A percentile compares a stretch with the other conserved stretches of the same genome.
Evolutionary conservation across 805 yeast species (phyloP).

Genomic region (Nakazawaea wyomingensis): DNA sequence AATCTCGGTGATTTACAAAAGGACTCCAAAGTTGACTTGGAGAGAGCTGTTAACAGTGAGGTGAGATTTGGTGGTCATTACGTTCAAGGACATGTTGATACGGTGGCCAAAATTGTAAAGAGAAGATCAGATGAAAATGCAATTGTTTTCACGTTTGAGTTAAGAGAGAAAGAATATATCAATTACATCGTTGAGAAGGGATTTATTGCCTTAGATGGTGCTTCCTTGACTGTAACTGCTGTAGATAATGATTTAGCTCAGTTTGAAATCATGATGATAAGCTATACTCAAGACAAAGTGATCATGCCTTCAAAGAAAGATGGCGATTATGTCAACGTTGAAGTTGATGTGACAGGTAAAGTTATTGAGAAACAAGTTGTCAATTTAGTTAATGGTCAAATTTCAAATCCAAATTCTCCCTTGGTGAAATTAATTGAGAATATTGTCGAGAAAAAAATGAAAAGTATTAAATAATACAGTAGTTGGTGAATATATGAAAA

Average conservation of each 20-base stretch:
- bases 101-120: constrained; percentile 62
- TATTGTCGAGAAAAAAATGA: constrained; percentile 40
- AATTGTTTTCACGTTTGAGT: constrained; percentile 64
- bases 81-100: constrained; percentile 97
- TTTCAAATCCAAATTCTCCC: constrained; percentile 41
- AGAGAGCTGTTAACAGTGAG: constrained; percentile 79
- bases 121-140: constrained; percentile 68
- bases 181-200: constrained; percentile 92
- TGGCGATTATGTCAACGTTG: constrained; percentile 76
- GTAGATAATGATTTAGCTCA: constrained; percentile 56
- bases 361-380: constrained; percentile 82
- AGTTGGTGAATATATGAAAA: too few species aligned
- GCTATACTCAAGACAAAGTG: constrained; percentile 83
- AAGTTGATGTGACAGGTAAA: constrained; percentile 93
- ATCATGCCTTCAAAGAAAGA: constrained; percentile 58
- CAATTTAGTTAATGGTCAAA: constrained; percentile 48
- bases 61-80: constrained; percentile 94
- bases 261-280: constrained; percentile 86
- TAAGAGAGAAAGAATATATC: constrained; percentile 56
- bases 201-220: constrained; percentile 88
- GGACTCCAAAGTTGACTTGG: constrained; percentile 75
- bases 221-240: constrained; percentile 79
- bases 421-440: constrained; percentile 44
- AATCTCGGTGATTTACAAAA: constrained; percentile 56
- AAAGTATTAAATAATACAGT: constrained; percentile 8